Evolutionary conservation across 2,329 filamentous ascomycete species (phyloP), one percentile per base, ranked within the genome.

Genomic region (Microthyrium microscopicum): DNA sequence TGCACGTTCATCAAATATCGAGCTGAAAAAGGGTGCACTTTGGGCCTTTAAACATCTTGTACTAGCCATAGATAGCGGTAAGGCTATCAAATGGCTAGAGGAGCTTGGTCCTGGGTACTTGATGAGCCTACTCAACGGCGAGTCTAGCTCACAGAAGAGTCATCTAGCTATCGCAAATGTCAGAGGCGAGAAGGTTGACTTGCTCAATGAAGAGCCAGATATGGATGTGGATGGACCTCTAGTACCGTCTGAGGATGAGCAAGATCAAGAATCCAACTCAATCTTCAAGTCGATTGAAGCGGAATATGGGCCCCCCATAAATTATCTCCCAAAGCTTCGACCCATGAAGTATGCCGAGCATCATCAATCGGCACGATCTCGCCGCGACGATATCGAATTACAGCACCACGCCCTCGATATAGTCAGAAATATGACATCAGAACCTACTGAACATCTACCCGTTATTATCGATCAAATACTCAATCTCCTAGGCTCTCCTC

Each of bases 11-110:
- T 66, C 69, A 29, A 80, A 87, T 46, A 69, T 78, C n/a, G 71
- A 75, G 29, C 62, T 95, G 34, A 73, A 83, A 17, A 64, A 91
- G 18, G 84, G 89, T 45, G 84, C 85, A 16, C 57, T 98, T 2
- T 98, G 89, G 87, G 83, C 84, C 5, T 60, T 98, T 37, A 95
- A 95, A 50, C 83, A 95, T 54, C 67, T 94, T 31, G 77, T 92
- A 3, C 68, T 79, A 41, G 74, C 73, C 16, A 71, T 79, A 5
- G 67, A 68, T 13, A 73, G 77, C 28, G 68, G 77, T 9, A 61
- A 80, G 42, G 92, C 89, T 55, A 77, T 77, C 46, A 67, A 70
- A 30, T 82, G 82, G 39, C 58, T 95, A 9, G 73, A 85, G 31
- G 73, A 80, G 46, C 64, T 95, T 4, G 75, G 74, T 6, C 69